phyloP scores from a whole-genome alignment of 139 green algal species.

The Chlamydomonas applanata region DNA sequence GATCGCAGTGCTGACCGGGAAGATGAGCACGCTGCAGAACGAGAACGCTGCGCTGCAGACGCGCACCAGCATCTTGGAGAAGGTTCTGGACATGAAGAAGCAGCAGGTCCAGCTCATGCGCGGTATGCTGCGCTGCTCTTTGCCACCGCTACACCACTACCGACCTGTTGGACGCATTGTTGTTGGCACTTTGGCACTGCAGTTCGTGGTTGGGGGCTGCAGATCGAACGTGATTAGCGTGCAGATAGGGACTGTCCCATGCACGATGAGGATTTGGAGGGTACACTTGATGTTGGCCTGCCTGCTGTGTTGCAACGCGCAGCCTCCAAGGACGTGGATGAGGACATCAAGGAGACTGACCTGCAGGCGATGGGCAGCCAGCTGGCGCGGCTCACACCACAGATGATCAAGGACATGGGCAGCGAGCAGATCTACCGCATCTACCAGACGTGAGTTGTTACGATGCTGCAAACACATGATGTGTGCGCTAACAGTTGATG shows the following conservation, averaged over 20 bases:
- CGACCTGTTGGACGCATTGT: no score
- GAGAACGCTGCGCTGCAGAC: conserved; percentile 57
- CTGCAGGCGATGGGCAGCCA: conserved; percentile 18
- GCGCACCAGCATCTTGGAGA: conserved; percentile 57
- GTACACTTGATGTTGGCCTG: no score
- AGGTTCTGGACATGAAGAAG: conserved; percentile 65
- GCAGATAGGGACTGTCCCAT: neutral
- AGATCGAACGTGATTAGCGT: neutral
- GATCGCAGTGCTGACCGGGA: conserved; percentile 54
- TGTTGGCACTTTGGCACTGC: no score
- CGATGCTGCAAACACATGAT: no score
- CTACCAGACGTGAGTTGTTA: conserved; percentile 50
- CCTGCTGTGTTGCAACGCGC: neutral
- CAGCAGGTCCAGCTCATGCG: conserved; percentile 69
- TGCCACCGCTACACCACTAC: neutral
- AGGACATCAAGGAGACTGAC: conserved; percentile 13
- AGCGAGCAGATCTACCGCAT: conserved; percentile 58
- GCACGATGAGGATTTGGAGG: no score
- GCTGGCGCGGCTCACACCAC: conserved; percentile 34
- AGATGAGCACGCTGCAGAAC: conserved; percentile 50
- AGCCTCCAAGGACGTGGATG: conserved; percentile 2
- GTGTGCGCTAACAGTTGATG: no score
- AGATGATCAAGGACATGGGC: conserved; percentile 50
- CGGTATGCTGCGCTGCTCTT: neutral
- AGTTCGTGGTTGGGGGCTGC: no score